Base-by-base conservation (phyloP, 768 basidiomycete species). In the Rhodotorula sphaerocarpa region DNA sequence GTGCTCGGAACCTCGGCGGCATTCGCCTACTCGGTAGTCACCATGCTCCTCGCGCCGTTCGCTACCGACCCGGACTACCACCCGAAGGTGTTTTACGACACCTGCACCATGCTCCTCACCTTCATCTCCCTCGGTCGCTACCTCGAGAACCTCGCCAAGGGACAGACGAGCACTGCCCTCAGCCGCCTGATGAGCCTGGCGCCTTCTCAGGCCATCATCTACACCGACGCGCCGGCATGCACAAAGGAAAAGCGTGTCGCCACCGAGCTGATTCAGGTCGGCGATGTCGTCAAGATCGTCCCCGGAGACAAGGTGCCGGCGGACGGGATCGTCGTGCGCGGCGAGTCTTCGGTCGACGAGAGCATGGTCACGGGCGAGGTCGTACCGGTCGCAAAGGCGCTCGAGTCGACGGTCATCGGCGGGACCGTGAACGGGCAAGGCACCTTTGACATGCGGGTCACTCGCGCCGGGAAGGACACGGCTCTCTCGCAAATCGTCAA, bases 281-380 rank as follows among this genome's bases (percentile, higher is more conserved):
- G 90, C 3, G 95, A 99, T 73, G 84, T 80, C 5, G 84, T 95
- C 73, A 92, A 96, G 70, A 80, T 99, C 60, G 88, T 96, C 1
- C 93, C 95, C 0, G 95, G 95, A 5, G 93, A 97, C 73, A 95
- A 91, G 76, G 80, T 97, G 7, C 90, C 95, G 3, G 92, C 95
- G 4, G 95, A 99, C 71, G 95, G 95, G 7, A 86, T 84, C 5
- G 89, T 99, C 55, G 73, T 91, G 42, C 80, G 82, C 51, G 95
- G 95, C 6, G 83, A 85, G 6, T 91, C 90, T 11, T 86, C 83
- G 56, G 81, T 97, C 27, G 92, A 99, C 75, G 95, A 99, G 77
- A 91, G 90, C 71, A 93, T 93, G 20, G 84, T 95, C 66, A 95
- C 95, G 0, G 95, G 95, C 31, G 95, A 99, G 75, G 87, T 90